phyloP scores from a whole-genome alignment of 2,329 filamentous ascomycete genomes.

The Calonectria ilicicola region DNA sequence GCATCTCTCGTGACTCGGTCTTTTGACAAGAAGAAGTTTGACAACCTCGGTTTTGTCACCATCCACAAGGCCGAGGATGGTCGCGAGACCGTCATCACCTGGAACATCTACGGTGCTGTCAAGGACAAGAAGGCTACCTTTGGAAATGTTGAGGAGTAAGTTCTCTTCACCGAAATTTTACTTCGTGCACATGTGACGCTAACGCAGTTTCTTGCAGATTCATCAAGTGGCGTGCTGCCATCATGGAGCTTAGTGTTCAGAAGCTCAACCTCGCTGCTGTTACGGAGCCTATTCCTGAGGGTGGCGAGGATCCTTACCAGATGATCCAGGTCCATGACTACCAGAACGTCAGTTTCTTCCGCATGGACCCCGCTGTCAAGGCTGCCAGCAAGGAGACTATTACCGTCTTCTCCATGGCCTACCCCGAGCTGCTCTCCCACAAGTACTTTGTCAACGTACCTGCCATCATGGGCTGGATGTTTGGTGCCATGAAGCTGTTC shows the following conservation, averaged over 20 bases:
- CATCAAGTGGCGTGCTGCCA: slow-evolving; percentile 87
- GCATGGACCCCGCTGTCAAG: slow-evolving; percentile 82
- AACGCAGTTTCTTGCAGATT: slow-evolving; percentile 67
- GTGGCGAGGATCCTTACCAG: slow-evolving; percentile 85
- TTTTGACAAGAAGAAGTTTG: slow-evolving; percentile 79
- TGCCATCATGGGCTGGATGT: slow-evolving; percentile 89
- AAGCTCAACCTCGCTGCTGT: slow-evolving; percentile 79
- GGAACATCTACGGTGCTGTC: slow-evolving; percentile 92
- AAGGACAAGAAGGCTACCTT: slow-evolving; percentile 88
- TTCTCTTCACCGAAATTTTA: slow-evolving; percentile 30
- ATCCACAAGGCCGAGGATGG: slow-evolving; percentile 69
- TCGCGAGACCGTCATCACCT: slow-evolving; percentile 78
- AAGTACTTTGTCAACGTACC: slow-evolving; percentile 99
- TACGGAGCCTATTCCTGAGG: slow-evolving; percentile 77
- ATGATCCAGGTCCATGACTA: slow-evolving; percentile 97
- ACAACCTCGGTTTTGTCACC: slow-evolving; percentile 83
- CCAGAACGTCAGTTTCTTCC: slow-evolving; percentile 86
- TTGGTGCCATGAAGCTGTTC: slow-evolving; percentile 80
- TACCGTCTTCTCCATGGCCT: slow-evolving; percentile 81
- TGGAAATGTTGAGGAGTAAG: slow-evolving; percentile 83
- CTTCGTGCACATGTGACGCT: slow-evolving; percentile 5
- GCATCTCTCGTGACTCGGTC: slow-evolving; percentile 71
- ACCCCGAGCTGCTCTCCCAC: slow-evolving; percentile 85
- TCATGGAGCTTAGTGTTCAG: slow-evolving; percentile 88
- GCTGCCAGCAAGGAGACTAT: slow-evolving; percentile 85